Conservation (phyloP, 1,139 yeast genomes). For the Yamadazyma oceani region DNA sequence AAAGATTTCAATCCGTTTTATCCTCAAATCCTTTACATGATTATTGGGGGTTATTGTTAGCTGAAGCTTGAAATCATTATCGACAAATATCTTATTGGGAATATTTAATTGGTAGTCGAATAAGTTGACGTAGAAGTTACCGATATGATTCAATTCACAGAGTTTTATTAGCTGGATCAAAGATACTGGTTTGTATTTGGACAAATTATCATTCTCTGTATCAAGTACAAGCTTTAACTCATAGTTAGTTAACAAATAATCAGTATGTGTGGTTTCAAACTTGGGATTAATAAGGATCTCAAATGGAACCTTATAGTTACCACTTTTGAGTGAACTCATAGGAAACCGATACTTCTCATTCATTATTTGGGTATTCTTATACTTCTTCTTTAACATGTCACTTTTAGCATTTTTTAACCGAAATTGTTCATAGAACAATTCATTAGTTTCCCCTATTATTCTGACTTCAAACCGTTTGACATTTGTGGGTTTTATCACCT, state of each 20-base stretch:
- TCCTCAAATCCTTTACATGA: constrained; percentile 1
- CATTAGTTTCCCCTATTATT: constrained; percentile 3
- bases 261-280: constrained; percentile 1
- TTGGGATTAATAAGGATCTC: constrained; percentile 3
- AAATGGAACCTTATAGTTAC: constrained; percentile 3
- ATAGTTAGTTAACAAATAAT: background rate
- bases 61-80: constrained; percentile 1
- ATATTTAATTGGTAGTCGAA: constrained; percentile 4
- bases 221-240: background rate
- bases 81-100: constrained; percentile 4
- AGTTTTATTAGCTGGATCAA: background rate
- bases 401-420: background rate
- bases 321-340: background rate
- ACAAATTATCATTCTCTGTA: background rate
- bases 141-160: constrained; percentile 1
- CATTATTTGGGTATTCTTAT: background rate
- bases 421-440: constrained; percentile 1
- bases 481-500: background rate
- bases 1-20: background rate
- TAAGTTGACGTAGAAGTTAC: background rate
- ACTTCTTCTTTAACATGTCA: constrained; percentile 1
- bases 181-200: background rate
- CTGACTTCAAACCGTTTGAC: constrained; percentile 1
- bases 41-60: background rate
- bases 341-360: background rate